Percentiles rank a stretch among this genome's conserved stretches.
Evolutionary conservation across 1,284 basidiomycete genomes (phyloP).

Genomic region (Agroathelia rolfsii): DNA sequence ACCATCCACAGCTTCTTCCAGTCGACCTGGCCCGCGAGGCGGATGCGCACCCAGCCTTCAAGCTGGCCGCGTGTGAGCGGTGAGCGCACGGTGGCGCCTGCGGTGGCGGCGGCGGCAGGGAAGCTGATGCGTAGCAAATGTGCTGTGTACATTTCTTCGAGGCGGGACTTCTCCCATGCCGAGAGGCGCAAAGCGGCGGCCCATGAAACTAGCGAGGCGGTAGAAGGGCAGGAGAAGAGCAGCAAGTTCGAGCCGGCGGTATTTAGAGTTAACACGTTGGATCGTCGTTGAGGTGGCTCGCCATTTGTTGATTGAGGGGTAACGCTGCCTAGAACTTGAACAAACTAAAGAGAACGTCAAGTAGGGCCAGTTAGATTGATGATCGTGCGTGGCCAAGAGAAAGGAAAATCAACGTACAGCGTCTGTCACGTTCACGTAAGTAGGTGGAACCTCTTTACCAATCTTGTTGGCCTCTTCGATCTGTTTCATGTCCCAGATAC

Average conservation of each 20-base stretch:
- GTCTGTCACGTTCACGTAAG: slow-evolving; percentile 82
- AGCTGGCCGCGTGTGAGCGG: slow-evolving; percentile 67
- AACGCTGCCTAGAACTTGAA: slow-evolving; percentile 66
- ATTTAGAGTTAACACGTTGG: slow-evolving; percentile 86
- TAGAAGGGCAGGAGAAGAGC: slow-evolving; percentile 77
- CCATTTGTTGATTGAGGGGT: slow-evolving; percentile 43
- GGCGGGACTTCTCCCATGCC: slow-evolving; percentile 90
- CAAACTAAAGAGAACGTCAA: slow-evolving; percentile 35
- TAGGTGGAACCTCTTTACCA: slow-evolving; percentile 76
- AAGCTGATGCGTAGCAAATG: slow-evolving; percentile 78
- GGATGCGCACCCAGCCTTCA: slow-evolving; percentile 90
- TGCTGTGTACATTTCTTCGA: slow-evolving; percentile 97
- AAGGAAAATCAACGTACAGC: slow-evolving; percentile 44
- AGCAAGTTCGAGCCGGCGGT: slow-evolving; percentile 89
- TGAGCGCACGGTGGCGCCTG: slow-evolving; percentile 28
- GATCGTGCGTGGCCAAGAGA: slow-evolving; percentile 8
- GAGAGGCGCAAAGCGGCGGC: slow-evolving; percentile 84
- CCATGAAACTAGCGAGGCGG: slow-evolving; percentile 76
- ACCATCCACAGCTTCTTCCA: slow-evolving; percentile 94
- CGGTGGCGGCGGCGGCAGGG: slow-evolving; percentile 22
- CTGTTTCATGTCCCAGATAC: slow-evolving; percentile 82
- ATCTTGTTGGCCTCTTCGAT: slow-evolving; percentile 73
- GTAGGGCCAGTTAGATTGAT: slow-evolving; percentile 1
- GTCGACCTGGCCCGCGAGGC: slow-evolving; percentile 90
- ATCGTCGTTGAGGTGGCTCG: slow-evolving; percentile 45